Evolutionary conservation across 1,284 basidiomycete genomes (phyloP), one percentile per base, ranked within the genome.

Genomic region (Trichosporon sp.): DNA sequence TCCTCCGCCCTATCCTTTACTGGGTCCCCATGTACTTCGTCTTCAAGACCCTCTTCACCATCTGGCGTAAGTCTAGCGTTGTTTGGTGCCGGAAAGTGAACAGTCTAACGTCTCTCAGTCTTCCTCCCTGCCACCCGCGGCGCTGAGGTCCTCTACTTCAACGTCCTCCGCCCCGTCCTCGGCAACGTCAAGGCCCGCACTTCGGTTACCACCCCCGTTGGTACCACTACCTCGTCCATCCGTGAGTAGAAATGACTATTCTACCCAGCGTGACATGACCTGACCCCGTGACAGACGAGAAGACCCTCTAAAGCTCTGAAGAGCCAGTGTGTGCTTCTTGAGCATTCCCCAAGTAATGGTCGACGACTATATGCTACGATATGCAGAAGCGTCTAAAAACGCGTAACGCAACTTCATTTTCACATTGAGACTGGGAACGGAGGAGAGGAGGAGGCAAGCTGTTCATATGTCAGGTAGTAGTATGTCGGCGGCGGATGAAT

Each of bases 11-110:
- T 23, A 78, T 83, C 70, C 78, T 83, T 65, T 83, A 81, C 78
- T 84, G 80, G 72, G 75, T 83, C 66, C 82, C 83, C 62, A 77
- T 92, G 90, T 95, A 95, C 84, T 96, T 90, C 80, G 89, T 91
- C 65, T 88, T 92, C 87, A 95, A 95, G 90, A 92, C 90, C 67
- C 70, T 90, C 72, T 92, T 93, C 86, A 89, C 92, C 82, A 84
- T 95, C 78, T 95, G 92, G 92, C 82, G 80, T 82, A 68, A 75
- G 80, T 80, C 9, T 44, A 25, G 44, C 51, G 29, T 44, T 18
- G 73, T 34, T 67, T 71, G 69, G 70, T 69, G 72, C 38, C 18
- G 8, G 7, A 21, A 2, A 42, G 25, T 6, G 6, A 12, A 23
- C 31, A 35, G 31, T 42, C 63, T 25, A 62, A 35, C 23, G 38